Percentiles rank a stretch among this genome's conserved stretches.
These are phyloP conservation scores for Sarcodon aspratus DNA, from an alignment of 768 basidiomycete genomes.

Conservation along the genomic window DNA sequence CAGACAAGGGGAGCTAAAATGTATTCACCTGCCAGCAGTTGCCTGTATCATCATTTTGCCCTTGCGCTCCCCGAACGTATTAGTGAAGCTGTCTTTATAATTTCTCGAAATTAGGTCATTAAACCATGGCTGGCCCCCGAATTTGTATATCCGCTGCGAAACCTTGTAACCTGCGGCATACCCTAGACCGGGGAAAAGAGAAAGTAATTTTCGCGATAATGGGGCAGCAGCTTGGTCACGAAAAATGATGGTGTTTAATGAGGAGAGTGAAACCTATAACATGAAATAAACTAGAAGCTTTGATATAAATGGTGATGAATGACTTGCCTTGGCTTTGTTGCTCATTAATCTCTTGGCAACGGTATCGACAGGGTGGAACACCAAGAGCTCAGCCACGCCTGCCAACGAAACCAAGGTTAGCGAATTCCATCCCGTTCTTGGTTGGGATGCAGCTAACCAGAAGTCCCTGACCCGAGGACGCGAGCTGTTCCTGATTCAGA, in stretches of 20 bases:
- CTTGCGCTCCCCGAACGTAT: slow-evolving; percentile 84
- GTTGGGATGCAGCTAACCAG: slow-evolving; percentile 42
- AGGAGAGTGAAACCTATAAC: slow-evolving; percentile 46
- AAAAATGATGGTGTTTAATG: slow-evolving; percentile 77
- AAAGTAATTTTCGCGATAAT: slow-evolving; percentile 58
- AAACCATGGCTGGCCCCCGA: slow-evolving; percentile 97
- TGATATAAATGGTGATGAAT: neutral
- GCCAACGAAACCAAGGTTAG: neutral
- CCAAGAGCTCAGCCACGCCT: slow-evolving; percentile 91
- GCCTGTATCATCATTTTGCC: slow-evolving; percentile 97
- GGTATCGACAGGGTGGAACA: slow-evolving; percentile 96
- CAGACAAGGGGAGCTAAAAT: neutral
- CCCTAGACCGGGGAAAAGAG: slow-evolving; percentile 95
- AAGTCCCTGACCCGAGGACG: slow-evolving; percentile 83
- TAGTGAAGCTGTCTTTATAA: slow-evolving; percentile 74
- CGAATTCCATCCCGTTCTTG: neutral
- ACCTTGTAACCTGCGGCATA: slow-evolving; percentile 99
- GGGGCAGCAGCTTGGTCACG: slow-evolving; percentile 67
- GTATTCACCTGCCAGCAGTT: slow-evolving; percentile 73
- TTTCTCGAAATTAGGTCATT: slow-evolving; percentile 81
- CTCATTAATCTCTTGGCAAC: slow-evolving; percentile 99
- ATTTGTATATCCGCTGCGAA: slow-evolving; percentile 91
- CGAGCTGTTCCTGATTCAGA: slow-evolving; percentile 88
- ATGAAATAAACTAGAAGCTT: neutral
- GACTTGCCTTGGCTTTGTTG: slow-evolving; percentile 73